These are phyloP conservation scores for Hypoxylon trugodes DNA, from an alignment of 495 filamentous ascomycete genomes.

Conservation along the genomic window DNA sequence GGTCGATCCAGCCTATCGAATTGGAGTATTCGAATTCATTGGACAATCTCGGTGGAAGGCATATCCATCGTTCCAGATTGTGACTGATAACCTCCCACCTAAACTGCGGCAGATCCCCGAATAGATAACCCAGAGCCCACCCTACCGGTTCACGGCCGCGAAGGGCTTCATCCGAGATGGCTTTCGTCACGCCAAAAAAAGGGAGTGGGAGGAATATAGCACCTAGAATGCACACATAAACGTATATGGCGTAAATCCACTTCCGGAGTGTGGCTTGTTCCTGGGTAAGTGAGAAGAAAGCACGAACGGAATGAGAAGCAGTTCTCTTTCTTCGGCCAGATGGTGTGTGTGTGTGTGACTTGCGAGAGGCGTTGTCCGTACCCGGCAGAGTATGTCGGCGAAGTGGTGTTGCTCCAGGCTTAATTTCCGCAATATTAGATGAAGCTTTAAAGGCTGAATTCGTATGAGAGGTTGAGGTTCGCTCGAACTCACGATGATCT, in stretches of 20 bases:
- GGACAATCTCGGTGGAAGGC: constrained; percentile 63
- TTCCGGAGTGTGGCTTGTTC: constrained; percentile 77
- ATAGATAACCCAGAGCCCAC: constrained; percentile 89
- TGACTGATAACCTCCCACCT: constrained; percentile 69
- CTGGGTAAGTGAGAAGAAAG: constrained; percentile 82
- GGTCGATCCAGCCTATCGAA: constrained; percentile 65
- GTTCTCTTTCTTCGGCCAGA: constrained; percentile 73
- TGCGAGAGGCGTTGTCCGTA: constrained; percentile 37
- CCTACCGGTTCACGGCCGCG: constrained; percentile 81
- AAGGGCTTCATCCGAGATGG: constrained; percentile 72
- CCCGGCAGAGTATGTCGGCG: constrained; percentile 65
- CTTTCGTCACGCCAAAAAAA: constrained; percentile 66
- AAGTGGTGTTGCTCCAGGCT: constrained; percentile 21
- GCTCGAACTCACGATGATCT: constrained; percentile 5
- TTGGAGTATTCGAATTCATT: constrained; percentile 40
- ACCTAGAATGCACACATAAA: constrained; percentile 70
- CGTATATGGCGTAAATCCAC: constrained; percentile 82
- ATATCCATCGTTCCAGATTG: constrained; percentile 79
- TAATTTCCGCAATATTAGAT: constrained; percentile 28
- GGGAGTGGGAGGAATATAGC: constrained; percentile 65
- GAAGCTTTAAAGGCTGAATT: constrained; percentile 19
- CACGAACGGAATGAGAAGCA: constrained; percentile 70
- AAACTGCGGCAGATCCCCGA: constrained; percentile 78
- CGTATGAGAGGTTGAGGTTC: background rate
- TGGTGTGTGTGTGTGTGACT: constrained; percentile 61